phyloP scores from a whole-genome alignment of 2,329 filamentous ascomycete genomes.

The Aureobasidium musti region DNA sequence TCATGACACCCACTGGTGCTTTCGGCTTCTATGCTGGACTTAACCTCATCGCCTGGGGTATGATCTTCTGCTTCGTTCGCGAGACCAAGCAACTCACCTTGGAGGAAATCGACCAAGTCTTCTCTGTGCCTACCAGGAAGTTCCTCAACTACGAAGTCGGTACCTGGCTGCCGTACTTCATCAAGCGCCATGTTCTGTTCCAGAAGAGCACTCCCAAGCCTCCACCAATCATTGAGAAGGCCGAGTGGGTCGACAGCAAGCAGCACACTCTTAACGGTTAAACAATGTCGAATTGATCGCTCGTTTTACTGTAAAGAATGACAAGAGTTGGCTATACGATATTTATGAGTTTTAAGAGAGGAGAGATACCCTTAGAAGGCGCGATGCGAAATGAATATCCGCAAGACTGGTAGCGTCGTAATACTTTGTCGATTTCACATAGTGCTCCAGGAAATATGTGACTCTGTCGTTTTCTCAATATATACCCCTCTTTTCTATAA shows the following conservation, averaged over 20 bases:
- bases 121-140: slow-evolving; percentile 49
- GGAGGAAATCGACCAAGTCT: slow-evolving; percentile 53
- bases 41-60: slow-evolving; percentile 58
- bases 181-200: slow-evolving; percentile 46
- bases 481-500: no score
- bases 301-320: not conserved
- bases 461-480: no score
- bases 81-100: slow-evolving; percentile 51
- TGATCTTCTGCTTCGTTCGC: slow-evolving; percentile 47
- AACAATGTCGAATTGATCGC: not conserved
- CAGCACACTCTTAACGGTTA: not conserved
- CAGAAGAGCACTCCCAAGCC: slow-evolving; percentile 43
- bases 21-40: slow-evolving; percentile 61
- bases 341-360: not conserved
- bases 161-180: slow-evolving; percentile 47
- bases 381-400: not conserved
- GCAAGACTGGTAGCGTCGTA: slow-evolving; percentile 8
- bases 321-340: not conserved
- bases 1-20: slow-evolving; percentile 53
- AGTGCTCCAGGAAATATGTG: no score
- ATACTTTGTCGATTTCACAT: slow-evolving; percentile 5
- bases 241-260: not conserved
- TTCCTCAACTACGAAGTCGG: slow-evolving; percentile 47
- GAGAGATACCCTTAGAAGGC: slow-evolving; percentile 15
- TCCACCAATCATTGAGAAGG: slow-evolving; percentile 45